phyloP scores from a whole-genome alignment of 768 basidiomycete genomes.

The Cystofilobasidium ferigula region DNA sequence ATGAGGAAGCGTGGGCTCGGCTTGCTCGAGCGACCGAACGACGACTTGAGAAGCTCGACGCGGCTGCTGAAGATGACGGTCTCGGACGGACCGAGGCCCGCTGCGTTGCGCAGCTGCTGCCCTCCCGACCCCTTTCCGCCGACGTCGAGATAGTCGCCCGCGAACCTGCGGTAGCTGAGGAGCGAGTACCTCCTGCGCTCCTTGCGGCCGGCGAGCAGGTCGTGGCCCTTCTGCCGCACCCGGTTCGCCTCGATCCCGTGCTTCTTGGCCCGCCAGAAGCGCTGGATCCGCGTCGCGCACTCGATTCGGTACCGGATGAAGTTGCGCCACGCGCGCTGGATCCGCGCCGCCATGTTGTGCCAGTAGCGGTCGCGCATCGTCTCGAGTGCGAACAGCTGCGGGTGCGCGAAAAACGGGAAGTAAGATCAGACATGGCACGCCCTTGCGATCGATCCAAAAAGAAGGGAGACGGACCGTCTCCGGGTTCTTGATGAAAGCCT shows the following conservation, averaged over 20 bases:
- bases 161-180: constrained; percentile 82
- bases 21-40: constrained; percentile 75
- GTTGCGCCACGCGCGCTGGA: constrained; percentile 91
- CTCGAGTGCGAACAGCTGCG: constrained; percentile 87
- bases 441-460: not conserved
- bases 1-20: constrained; percentile 80
- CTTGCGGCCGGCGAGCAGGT: constrained; percentile 79
- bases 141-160: constrained; percentile 90
- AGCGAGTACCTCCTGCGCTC: constrained; percentile 88
- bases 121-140: constrained; percentile 66
- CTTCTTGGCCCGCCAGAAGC: constrained; percentile 99
- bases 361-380: constrained; percentile 98
- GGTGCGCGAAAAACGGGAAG: not conserved
- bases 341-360: constrained; percentile 98
- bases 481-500: constrained; percentile 98
- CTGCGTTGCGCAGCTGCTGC: constrained; percentile 58
- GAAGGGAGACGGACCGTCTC: constrained; percentile 59
- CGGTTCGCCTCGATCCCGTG: constrained; percentile 80
- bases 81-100: constrained; percentile 64
- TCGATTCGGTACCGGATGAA: constrained; percentile 93
- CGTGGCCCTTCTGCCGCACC: constrained; percentile 86
- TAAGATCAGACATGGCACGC: no score
- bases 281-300: constrained; percentile 84
- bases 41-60: constrained; percentile 72
- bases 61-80: constrained; percentile 71